These are phyloP conservation scores for Clarireedia monteithiana DNA, from an alignment of 2,329 filamentous ascomycete genomes.

Conservation along the genomic window DNA sequence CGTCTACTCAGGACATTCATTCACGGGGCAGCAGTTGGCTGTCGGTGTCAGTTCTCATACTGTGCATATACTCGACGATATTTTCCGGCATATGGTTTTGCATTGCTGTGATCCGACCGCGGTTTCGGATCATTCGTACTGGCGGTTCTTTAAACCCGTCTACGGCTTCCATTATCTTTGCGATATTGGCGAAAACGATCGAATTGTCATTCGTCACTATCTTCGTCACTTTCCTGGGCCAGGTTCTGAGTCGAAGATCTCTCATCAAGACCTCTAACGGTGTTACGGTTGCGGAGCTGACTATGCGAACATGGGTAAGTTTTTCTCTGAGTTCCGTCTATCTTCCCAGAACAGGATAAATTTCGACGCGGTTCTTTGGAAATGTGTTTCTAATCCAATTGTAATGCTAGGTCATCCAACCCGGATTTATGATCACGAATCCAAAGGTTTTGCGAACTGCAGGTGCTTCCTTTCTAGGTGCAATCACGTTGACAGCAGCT, in stretches of 20 bases:
- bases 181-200: conserved; percentile 66
- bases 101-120: conserved; percentile 52
- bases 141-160: conserved; percentile 47
- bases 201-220: conserved; percentile 73
- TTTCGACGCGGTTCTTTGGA: too few species aligned
- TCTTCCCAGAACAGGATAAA: too few species aligned
- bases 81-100: conserved; percentile 60
- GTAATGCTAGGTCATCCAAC: conserved; percentile 53
- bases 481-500: conserved; percentile 55
- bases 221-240: conserved; percentile 67
- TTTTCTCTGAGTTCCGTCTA: not conserved
- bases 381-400: not conserved
- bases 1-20: conserved; percentile 20
- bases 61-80: conserved; percentile 55
- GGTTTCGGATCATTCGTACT: conserved; percentile 49
- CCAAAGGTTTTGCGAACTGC: conserved; percentile 58
- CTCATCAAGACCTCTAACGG: conserved; percentile 53
- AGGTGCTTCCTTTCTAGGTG: conserved; percentile 54
- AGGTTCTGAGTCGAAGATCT: conserved; percentile 63
- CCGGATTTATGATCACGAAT: conserved; percentile 65
- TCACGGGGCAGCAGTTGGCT: conserved; percentile 36
- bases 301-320: conserved; percentile 60
- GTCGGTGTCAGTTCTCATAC: conserved; percentile 36
- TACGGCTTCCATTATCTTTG: conserved; percentile 59
- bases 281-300: conserved; percentile 68